A percentile compares a stretch with the other conserved stretches of the same genome.
phyloP scores from a whole-genome alignment of 2,329 filamentous ascomycete species.

The Ophiosphaerella korrae region DNA sequence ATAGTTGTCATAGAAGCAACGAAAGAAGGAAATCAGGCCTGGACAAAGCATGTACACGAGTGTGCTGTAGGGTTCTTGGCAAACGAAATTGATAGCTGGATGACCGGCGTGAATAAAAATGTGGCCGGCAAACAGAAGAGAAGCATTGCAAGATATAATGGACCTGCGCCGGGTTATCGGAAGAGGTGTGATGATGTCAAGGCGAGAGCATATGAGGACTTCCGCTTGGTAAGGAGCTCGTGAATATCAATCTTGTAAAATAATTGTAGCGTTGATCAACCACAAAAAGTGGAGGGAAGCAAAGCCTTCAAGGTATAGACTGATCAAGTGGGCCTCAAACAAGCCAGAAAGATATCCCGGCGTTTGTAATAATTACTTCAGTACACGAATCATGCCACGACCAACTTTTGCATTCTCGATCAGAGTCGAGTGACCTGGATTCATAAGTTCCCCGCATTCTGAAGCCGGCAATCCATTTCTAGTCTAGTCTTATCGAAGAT shows the following conservation, averaged over 20 bases:
- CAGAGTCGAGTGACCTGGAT: too few species aligned
- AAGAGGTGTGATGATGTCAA: slow-evolving; percentile 35
- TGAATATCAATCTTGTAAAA: background rate
- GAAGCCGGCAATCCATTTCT: slow-evolving; percentile 4
- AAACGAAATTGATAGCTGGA: slow-evolving; percentile 60
- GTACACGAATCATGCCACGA: background rate
- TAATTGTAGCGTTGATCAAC: background rate
- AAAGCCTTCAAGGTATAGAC: too few species aligned
- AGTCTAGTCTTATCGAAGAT: background rate
- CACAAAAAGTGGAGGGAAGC: too few species aligned
- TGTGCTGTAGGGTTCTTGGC: slow-evolving; percentile 53
- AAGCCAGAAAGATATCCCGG: too few species aligned
- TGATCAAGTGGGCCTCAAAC: too few species aligned
- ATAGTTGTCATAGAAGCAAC: slow-evolving; percentile 50
- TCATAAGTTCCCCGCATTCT: slow-evolving; percentile 4
- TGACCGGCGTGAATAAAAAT: slow-evolving; percentile 62
- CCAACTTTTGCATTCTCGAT: background rate
- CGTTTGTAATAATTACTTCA: too few species aligned
- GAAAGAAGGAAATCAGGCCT: slow-evolving; percentile 47
- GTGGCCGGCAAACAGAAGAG: slow-evolving; percentile 49
- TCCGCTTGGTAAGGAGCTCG: slow-evolving; percentile 19
- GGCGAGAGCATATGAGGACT: slow-evolving; percentile 24
- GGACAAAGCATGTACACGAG: slow-evolving; percentile 57
- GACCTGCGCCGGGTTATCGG: slow-evolving; percentile 53
- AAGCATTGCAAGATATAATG: slow-evolving; percentile 55